Evolutionary conservation across 257 asterid species (phyloP).

Genomic region (Hygrophila difformis): DNA sequence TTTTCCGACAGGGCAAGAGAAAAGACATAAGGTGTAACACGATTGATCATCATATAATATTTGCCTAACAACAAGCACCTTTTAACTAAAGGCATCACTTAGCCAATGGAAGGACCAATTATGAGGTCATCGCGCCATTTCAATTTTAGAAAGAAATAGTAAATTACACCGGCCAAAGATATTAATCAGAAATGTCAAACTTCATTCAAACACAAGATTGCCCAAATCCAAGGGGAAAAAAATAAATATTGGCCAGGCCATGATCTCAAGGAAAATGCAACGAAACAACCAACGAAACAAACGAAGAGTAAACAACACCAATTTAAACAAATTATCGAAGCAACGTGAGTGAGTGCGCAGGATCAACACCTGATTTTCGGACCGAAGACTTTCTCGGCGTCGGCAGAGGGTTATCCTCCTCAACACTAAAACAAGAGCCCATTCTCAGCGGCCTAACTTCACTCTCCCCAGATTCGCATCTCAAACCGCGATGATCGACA

Average conservation of each 20-base stretch:
- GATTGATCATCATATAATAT: too few relatives aligned
- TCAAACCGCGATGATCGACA: constrained; percentile 16
- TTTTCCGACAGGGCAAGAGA: too few relatives aligned
- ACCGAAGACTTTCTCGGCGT: constrained; percentile 26
- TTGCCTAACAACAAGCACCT: too few relatives aligned
- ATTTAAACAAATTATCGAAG: constrained; percentile 7
- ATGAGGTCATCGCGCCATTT: too few relatives aligned
- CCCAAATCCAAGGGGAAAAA: too few relatives aligned
- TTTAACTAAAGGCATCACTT: too few relatives aligned
- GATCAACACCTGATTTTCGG: constrained; percentile 23
- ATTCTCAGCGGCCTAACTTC: constrained; percentile 24
- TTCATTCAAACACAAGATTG: too few relatives aligned
- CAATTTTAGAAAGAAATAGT: too few relatives aligned
- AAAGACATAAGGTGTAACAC: too few relatives aligned
- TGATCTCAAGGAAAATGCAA: neutral
- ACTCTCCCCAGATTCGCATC: constrained; percentile 33
- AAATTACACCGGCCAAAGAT: too few relatives aligned
- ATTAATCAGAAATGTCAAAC: too few relatives aligned
- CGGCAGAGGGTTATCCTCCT: constrained; percentile 34
- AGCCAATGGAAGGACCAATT: too few relatives aligned
- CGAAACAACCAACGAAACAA: neutral
- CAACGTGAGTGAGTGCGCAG: neutral
- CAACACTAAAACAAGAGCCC: constrained; percentile 81
- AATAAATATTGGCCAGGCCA: neutral
- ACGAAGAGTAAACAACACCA: neutral